phyloP scores from a whole-genome alignment of 495 filamentous ascomycete species.

The Aspergillus homomorphus region DNA sequence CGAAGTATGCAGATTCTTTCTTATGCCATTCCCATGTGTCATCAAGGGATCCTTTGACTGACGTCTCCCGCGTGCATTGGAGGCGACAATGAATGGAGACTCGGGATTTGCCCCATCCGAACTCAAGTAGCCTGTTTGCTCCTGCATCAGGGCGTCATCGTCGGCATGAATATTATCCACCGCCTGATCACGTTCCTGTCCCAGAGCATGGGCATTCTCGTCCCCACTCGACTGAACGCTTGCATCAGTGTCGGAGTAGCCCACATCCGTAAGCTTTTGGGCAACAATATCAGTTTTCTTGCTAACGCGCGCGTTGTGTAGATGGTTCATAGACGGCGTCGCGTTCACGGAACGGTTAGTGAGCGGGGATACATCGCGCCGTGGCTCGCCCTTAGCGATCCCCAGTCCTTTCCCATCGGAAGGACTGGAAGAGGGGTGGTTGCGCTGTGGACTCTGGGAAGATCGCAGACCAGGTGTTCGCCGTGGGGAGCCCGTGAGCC shows the following conservation, averaged over 20 bases:
- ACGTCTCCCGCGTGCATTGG: conserved; percentile 13
- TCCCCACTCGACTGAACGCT: conserved; percentile 24
- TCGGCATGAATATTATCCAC: conserved; percentile 27
- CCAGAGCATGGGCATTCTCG: conserved; percentile 33
- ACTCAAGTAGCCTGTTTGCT: conserved; percentile 49
- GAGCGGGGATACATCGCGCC: conserved; percentile 34
- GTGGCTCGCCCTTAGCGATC: conserved; percentile 20
- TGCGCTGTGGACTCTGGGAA: conserved; percentile 36
- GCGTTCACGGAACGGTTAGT: conserved; percentile 39
- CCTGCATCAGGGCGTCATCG: conserved; percentile 25
- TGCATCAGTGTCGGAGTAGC: conserved; percentile 38
- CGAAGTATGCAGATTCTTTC: conserved; percentile 13
- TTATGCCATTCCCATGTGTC: conserved; percentile 12
- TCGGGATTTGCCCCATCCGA: conserved; percentile 56
- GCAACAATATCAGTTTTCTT: conserved; percentile 35
- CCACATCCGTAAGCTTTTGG: conserved; percentile 15
- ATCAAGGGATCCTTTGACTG: conserved; percentile 9
- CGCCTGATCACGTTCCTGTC: conserved; percentile 27
- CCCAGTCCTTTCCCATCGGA: conserved; percentile 33
- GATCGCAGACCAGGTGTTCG: conserved; percentile 42
- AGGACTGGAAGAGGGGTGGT: conserved; percentile 35
- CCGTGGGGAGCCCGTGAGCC: conserved; percentile 40
- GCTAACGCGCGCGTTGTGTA: conserved; percentile 39
- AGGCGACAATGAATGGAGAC: conserved; percentile 19
- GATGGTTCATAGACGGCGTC: conserved; percentile 33